A percentile compares a stretch with the other conserved stretches of the same genome.
Conservation (phyloP, 2,329 filamentous ascomycete species). For the Epichloe uncinata region DNA sequence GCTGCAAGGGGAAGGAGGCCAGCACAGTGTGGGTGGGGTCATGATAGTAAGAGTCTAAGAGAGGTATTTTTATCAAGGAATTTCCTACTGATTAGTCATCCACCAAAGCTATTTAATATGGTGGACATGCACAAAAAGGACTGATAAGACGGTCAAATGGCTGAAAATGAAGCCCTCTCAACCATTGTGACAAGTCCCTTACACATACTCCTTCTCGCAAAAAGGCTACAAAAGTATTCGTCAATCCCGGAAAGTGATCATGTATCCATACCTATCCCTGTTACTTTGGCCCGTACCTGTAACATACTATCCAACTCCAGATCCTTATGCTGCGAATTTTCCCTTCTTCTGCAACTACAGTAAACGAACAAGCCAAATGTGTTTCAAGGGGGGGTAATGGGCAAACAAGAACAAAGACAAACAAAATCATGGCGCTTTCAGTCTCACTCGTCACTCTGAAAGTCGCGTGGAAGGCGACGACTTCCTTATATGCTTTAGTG, state of each 20-base stretch:
- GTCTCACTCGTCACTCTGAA: background rate
- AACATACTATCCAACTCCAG: background rate
- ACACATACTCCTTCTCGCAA: background rate
- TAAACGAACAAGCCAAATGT: background rate
- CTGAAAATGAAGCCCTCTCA: too few relatives aligned
- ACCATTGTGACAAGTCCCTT: too few relatives aligned
- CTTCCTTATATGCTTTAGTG: background rate
- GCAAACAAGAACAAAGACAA: background rate
- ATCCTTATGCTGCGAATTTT: background rate
- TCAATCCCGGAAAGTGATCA: background rate
- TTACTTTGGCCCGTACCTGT: background rate
- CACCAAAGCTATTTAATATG: too few relatives aligned
- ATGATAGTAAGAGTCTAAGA: background rate
- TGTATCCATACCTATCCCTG: background rate
- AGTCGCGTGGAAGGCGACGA: background rate
- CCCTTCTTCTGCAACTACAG: background rate
- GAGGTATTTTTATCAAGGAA: too few relatives aligned
- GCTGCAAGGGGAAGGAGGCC: constrained; percentile 2
- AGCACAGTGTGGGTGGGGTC: background rate
- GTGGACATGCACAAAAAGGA: too few relatives aligned
- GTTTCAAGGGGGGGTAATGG: background rate
- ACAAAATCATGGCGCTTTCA: background rate
- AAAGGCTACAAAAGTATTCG: background rate
- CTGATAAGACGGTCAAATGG: too few relatives aligned
- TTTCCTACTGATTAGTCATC: too few relatives aligned